Conservation (phyloP, 306 rosid genomes). For the Rubus idaeus region DNA sequence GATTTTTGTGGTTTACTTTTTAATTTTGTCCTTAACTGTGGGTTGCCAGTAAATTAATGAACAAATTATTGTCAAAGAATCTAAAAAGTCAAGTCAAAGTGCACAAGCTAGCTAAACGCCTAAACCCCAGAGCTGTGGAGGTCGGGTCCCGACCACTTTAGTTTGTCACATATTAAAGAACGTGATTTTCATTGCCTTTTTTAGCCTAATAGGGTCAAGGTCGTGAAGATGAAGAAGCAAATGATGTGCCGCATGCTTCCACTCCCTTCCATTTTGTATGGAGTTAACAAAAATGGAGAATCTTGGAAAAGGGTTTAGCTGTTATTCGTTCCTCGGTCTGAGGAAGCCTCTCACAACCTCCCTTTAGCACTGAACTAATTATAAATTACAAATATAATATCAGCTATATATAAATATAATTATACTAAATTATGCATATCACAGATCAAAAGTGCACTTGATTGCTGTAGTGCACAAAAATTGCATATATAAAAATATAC, state of each 20-base stretch:
- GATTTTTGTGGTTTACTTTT: neutral
- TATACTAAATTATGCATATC: neutral
- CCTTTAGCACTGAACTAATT: conserved; percentile 1
- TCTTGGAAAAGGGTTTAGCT: neutral
- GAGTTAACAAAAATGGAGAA: neutral
- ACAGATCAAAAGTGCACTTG: conserved; percentile 18
- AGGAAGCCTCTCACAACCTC: conserved; percentile 15
- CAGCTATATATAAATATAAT: neutral
- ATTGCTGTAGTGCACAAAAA: conserved; percentile 23
- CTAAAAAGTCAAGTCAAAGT: conserved; percentile 25
- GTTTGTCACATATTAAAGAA: conserved; percentile 12
- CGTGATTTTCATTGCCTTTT: neutral
- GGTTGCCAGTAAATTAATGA: neutral
- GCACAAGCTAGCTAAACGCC: conserved; percentile 1
- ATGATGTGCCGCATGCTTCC: conserved; percentile 17
- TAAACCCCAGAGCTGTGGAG: conserved; percentile 11
- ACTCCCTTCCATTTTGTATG: conserved; percentile 9
- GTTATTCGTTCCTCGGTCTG: conserved; percentile 25
- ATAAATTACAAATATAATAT: neutral
- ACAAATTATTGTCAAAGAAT: neutral
- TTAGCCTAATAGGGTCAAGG: neutral
- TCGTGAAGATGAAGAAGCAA: neutral
- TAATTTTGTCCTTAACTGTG: neutral
- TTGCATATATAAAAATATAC: neutral
- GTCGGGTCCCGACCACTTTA: conserved; percentile 25